Base-by-base conservation (phyloP, 306 rosid species). In the Fagus crenata region DNA sequence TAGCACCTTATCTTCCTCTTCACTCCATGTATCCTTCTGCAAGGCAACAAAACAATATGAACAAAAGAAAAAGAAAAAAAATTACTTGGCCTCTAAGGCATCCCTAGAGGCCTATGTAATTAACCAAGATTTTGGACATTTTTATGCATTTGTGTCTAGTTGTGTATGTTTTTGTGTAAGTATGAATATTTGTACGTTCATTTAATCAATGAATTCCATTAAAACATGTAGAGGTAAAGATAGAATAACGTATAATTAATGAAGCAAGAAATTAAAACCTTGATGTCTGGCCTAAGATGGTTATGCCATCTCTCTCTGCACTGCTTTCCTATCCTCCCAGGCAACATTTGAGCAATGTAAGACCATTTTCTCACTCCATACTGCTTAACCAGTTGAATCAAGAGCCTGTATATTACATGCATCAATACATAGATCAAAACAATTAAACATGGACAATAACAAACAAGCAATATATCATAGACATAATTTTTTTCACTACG, bases 221-320 rank as follows among this genome's bases (percentile, higher is more conserved):
- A 65, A 17, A 1, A 17, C 8, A 39, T 3, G n/a, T 37, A 39
- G 70, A 13, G 28, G 11, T 37, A 39, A 36, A 36, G 70, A 36
- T 17, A 22, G 31, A 65, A 39, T 35, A 2, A 14, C 7, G 13
- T 15, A 37, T 31, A 37, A 39, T 40, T 9, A 41, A 39, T 40
- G 37, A 68, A 31, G 76, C 28, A 65, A 69, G 71, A 69, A 76
- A 35, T 59, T 22, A 64, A 53, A 69, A 95, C 99, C 97, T 90
- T 95, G 73, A 95, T 95, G 82, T 92, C 97, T 18, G 99, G 99
- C 76, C 90, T 86, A 63, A 95, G 89, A 81, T 95, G 98, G 77
- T 95, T 95, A 82, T 95, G 98, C 97, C 98, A 95, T 80, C 98
- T 81, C 80, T 95, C 97, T 84, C 98, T 89, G 76, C 98, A 95